phyloP scores from a whole-genome alignment of 345 rosid species.

The Sapria himalayana region DNA sequence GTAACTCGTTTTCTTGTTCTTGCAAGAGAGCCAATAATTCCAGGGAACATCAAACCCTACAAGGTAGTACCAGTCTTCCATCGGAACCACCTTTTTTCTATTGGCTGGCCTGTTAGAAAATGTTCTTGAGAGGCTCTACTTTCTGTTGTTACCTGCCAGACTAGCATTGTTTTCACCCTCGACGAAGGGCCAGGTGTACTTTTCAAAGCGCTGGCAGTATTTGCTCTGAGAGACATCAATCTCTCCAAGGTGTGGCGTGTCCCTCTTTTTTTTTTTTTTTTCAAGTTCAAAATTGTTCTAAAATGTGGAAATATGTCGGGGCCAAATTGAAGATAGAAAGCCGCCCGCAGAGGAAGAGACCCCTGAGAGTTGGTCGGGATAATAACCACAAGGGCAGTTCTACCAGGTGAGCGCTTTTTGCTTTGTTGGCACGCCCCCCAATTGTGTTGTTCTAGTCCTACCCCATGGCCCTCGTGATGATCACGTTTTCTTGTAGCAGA shows the following conservation, averaged over 20 bases:
- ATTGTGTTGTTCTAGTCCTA: too few species aligned
- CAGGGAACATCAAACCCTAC: constrained; percentile 41
- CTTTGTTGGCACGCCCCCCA: too few species aligned
- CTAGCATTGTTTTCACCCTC: constrained; percentile 84
- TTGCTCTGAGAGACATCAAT: constrained; percentile 63
- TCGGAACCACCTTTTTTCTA: background rate
- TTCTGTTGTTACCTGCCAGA: constrained; percentile 22
- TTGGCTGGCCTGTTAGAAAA: background rate
- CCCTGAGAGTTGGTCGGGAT: constrained; percentile 48
- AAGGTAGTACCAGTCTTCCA: constrained; percentile 39
- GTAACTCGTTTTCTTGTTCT: constrained; percentile 80
- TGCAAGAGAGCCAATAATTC: constrained; percentile 75
- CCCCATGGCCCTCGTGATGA: too few species aligned
- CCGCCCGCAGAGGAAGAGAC: constrained; percentile 60
- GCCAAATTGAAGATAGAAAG: constrained; percentile 52
- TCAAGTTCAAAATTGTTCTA: background rate
- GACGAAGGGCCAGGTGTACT: constrained; percentile 90
- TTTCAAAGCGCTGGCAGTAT: constrained; percentile 81
- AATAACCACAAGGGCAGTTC: constrained; percentile 26
- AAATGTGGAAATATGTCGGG: background rate
- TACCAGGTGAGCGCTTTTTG: too few species aligned
- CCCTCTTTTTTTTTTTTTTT: background rate
- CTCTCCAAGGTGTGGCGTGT: constrained; percentile 39
- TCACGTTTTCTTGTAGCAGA: constrained; percentile 32
- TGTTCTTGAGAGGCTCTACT: constrained; percentile 1